Percentiles rank a stretch among this genome's conserved stretches.
Conservation (phyloP, 805 yeast genomes). For the Hermanozyma aechmeae region DNA sequence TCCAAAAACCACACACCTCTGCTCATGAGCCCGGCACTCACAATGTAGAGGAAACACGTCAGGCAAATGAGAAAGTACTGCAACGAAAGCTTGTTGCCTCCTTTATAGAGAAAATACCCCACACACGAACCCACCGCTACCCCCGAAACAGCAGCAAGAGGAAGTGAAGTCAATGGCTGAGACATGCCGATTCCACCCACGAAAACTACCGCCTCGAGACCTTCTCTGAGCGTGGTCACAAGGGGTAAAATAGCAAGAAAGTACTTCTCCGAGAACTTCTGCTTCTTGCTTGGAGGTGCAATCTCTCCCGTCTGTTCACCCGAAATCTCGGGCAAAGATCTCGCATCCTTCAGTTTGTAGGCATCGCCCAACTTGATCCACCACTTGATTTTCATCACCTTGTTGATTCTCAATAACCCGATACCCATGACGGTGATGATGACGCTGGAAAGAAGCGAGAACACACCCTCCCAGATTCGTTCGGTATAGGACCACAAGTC, state of each 20-base stretch:
- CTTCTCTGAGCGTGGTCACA: slow-evolving; percentile 81
- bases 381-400: slow-evolving; percentile 74
- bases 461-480: slow-evolving; percentile 80
- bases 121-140: slow-evolving; percentile 21
- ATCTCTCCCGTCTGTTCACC: too few species aligned
- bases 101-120: slow-evolving; percentile 27
- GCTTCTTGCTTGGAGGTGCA: too few species aligned
- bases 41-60: slow-evolving; percentile 33
- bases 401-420: slow-evolving; percentile 70
- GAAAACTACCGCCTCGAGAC: slow-evolving; percentile 88
- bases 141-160: slow-evolving; percentile 19
- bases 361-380: slow-evolving; percentile 37
- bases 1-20: slow-evolving; percentile 38
- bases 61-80: slow-evolving; percentile 31
- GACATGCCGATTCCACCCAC: slow-evolving; percentile 84
- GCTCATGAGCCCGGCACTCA: slow-evolving; percentile 36
- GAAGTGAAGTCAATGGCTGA: slow-evolving; percentile 48
- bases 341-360: too few species aligned
- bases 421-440: slow-evolving; percentile 84
- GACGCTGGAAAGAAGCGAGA: slow-evolving; percentile 67
- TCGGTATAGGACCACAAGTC: slow-evolving; percentile 86
- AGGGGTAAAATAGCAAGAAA: slow-evolving; percentile 73
- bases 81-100: slow-evolving; percentile 33
- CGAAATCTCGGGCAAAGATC: too few species aligned
- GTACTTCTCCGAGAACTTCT: slow-evolving; percentile 47